phyloP scores from a whole-genome alignment of 2,329 filamentous ascomycete genomes.

The Penicillium verrucosum region DNA sequence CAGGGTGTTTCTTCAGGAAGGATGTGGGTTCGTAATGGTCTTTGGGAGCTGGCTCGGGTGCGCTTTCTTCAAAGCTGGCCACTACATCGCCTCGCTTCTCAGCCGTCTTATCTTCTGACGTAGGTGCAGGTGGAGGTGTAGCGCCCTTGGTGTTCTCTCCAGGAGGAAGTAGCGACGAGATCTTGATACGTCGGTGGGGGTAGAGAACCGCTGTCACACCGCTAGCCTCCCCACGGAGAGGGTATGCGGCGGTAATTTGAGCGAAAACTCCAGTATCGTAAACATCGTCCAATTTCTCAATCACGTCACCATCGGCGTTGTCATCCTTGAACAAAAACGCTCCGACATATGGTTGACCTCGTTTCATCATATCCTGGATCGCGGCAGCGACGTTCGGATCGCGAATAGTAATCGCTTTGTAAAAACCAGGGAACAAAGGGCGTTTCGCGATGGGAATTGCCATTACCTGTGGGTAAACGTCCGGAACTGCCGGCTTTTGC shows the following conservation, averaged over 20 bases:
- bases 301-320: slow-evolving; percentile 87
- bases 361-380: slow-evolving; percentile 94
- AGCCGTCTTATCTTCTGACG: slow-evolving; percentile 42
- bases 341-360: slow-evolving; percentile 94
- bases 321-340: slow-evolving; percentile 98
- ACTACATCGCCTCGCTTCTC: slow-evolving; percentile 91
- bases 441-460: slow-evolving; percentile 93
- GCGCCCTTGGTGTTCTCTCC: slow-evolving; percentile 34
- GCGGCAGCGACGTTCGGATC: slow-evolving; percentile 87
- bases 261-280: slow-evolving; percentile 97
- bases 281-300: slow-evolving; percentile 84
- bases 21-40: slow-evolving; percentile 79
- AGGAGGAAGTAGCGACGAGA: slow-evolving; percentile 79
- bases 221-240: slow-evolving; percentile 74
- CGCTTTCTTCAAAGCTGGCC: slow-evolving; percentile 88
- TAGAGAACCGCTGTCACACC: slow-evolving; percentile 91
- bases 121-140: slow-evolving; percentile 24
- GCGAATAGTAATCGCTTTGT: slow-evolving; percentile 96
- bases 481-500: slow-evolving; percentile 83
- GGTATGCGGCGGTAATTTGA: slow-evolving; percentile 94
- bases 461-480: slow-evolving; percentile 96
- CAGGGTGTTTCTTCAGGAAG: slow-evolving; percentile 85
- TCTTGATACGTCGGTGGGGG: slow-evolving; percentile 88
- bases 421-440: slow-evolving; percentile 94
- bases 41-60: slow-evolving; percentile 56